Evolutionary conservation across 306 rosid species (phyloP).

Genomic region (Chamaecrista fasciculata): DNA sequence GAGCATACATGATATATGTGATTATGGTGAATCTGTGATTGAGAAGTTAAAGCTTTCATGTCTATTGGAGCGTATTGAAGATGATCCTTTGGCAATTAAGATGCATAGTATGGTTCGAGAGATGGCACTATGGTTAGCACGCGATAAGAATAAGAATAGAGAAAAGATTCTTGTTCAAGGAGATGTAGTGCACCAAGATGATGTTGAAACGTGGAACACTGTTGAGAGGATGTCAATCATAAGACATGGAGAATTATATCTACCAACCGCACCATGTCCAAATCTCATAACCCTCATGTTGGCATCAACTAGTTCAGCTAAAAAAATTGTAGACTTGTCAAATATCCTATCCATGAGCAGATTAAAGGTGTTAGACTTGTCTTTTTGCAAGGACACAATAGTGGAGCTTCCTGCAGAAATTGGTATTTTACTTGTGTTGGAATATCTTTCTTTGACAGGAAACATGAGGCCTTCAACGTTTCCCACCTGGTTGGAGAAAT

Average conservation of each 20-base stretch:
- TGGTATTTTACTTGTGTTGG: not conserved
- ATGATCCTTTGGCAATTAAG: not conserved
- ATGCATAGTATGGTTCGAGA: not conserved
- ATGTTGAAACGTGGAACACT: not conserved
- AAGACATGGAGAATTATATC: not conserved
- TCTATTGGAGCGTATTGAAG: not conserved
- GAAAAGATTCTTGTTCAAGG: not conserved
- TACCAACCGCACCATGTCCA: not conserved
- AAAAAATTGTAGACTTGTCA: not conserved
- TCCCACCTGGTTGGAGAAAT: not conserved
- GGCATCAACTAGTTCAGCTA: no score
- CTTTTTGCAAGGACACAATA: not conserved
- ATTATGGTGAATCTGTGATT: not conserved
- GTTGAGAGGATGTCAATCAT: slow-evolving; percentile 22
- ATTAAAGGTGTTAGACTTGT: slow-evolving; percentile 25
- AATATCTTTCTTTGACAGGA: not conserved
- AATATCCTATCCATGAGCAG: not conserved
- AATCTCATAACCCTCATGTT: slow-evolving; percentile 9
- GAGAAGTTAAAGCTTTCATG: not conserved
- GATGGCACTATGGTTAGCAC: not conserved
- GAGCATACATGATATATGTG: not conserved
- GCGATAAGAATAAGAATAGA: not conserved
- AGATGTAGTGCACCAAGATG: not conserved
- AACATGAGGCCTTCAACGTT: not conserved
- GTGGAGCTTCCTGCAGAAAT: not conserved